A percentile compares a stretch with the other conserved stretches of the same genome.
Conservation (phyloP, 2,329 filamentous ascomycete genomes). For the Truncatella angustata region DNA sequence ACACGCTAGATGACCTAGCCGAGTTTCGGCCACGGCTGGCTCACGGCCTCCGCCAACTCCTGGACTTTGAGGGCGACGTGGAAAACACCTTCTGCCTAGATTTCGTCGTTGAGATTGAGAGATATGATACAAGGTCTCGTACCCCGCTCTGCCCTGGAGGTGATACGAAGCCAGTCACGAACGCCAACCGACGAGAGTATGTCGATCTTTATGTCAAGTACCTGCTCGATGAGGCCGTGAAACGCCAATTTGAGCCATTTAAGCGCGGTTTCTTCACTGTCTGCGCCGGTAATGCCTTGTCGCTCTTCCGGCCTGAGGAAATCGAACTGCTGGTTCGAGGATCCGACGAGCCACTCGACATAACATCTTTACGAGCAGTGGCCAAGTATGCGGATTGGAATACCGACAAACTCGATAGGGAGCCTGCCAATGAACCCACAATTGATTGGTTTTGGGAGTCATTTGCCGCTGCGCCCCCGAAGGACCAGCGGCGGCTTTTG, state of each 20-base stretch:
- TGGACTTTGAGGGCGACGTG: slow-evolving; percentile 84
- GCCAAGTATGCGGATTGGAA: slow-evolving; percentile 81
- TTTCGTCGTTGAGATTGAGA: slow-evolving; percentile 75
- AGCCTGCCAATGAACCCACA: slow-evolving; percentile 60
- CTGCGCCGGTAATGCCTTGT: slow-evolving; percentile 83
- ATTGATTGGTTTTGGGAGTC: slow-evolving; percentile 88
- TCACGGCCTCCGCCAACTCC: slow-evolving; percentile 68
- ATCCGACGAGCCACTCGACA: slow-evolving; percentile 80
- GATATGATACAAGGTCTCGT: slow-evolving; percentile 66
- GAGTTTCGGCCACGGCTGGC: slow-evolving; percentile 79
- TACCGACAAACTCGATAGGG: slow-evolving; percentile 24
- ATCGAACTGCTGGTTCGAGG: slow-evolving; percentile 85
- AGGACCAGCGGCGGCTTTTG: slow-evolving; percentile 74
- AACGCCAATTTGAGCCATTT: slow-evolving; percentile 87
- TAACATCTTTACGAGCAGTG: slow-evolving; percentile 71
- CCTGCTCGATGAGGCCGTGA: slow-evolving; percentile 73
- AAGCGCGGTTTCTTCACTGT: slow-evolving; percentile 92
- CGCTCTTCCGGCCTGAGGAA: slow-evolving; percentile 84
- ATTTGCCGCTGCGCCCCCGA: slow-evolving; percentile 63
- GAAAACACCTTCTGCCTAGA: slow-evolving; percentile 77
- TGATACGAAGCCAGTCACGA: slow-evolving; percentile 75
- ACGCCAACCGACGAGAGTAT: slow-evolving; percentile 78
- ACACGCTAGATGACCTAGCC: slow-evolving; percentile 77
- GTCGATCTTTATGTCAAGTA: slow-evolving; percentile 82
- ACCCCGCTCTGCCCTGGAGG: slow-evolving; percentile 74